Percentiles rank a stretch among this genome's conserved stretches.
phyloP scores from a whole-genome alignment of 805 yeast genomes.

The Ogataea glucozyma region DNA sequence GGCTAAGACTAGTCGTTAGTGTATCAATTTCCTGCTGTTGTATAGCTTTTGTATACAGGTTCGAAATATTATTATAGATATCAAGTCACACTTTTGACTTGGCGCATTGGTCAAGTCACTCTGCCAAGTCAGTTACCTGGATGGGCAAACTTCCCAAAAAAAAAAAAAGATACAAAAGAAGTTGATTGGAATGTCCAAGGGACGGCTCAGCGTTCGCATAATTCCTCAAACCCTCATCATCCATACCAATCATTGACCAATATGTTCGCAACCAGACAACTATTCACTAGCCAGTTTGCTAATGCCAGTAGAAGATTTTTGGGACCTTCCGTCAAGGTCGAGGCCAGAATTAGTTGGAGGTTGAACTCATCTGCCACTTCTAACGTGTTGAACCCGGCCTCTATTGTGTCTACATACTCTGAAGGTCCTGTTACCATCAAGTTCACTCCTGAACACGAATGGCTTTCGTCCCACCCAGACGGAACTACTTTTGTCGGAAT shows the following conservation, averaged over 20 bases:
- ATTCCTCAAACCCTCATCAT: background rate
- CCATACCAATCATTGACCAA: background rate
- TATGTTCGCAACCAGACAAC: slow-evolving; percentile 1
- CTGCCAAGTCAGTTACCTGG: too few relatives aligned
- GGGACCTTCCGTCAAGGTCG: background rate
- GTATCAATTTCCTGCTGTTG: too few relatives aligned
- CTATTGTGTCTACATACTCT: slow-evolving; percentile 34
- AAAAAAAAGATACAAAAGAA: too few relatives aligned
- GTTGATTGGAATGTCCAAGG: too few relatives aligned
- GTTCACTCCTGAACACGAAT: slow-evolving; percentile 91
- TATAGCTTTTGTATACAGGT: background rate
- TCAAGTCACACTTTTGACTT: too few relatives aligned
- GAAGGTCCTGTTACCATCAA: slow-evolving; percentile 51
- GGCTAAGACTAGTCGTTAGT: background rate
- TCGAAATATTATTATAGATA: too few relatives aligned
- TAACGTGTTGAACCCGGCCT: slow-evolving; percentile 34
- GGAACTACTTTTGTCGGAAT: slow-evolving; percentile 85
- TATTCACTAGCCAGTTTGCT: background rate
- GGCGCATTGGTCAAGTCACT: too few relatives aligned
- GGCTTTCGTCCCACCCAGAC: slow-evolving; percentile 86
- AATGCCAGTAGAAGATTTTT: background rate
- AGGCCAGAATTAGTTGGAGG: slow-evolving; percentile 7
- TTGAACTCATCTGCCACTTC: slow-evolving; percentile 23
- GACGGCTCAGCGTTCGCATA: too few relatives aligned
- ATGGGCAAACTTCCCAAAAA: too few relatives aligned